Conservation (phyloP, 1,284 basidiomycete species). For the Moesziomyces parantarcticus region DNA sequence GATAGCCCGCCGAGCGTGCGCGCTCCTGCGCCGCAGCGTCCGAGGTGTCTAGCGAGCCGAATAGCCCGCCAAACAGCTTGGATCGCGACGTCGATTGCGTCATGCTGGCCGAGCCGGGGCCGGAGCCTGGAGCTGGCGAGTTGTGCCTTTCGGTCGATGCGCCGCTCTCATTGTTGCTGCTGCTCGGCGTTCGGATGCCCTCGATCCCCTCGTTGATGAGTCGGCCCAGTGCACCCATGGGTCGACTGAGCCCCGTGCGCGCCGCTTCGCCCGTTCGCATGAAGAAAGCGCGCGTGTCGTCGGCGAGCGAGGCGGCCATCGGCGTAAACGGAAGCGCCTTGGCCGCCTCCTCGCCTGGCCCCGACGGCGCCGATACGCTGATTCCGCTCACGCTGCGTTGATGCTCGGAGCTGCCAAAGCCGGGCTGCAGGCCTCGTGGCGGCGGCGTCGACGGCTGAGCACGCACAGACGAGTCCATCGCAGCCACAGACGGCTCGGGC, state of each 20-base stretch:
- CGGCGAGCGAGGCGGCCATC: conserved; percentile 57
- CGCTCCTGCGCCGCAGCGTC: conserved; percentile 12
- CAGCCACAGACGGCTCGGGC: conserved; percentile 19
- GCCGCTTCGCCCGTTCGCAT: conserved; percentile 66
- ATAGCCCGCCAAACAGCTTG: conserved; percentile 43
- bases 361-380: conserved; percentile 47
- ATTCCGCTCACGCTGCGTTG: conserved; percentile 37
- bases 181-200: conserved; percentile 52
- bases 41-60: conserved; percentile 35
- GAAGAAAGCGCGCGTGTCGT: conserved; percentile 65
- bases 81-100: conserved; percentile 41
- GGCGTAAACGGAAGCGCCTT: conserved; percentile 46
- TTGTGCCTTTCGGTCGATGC: conserved; percentile 40
- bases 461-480: conserved; percentile 6
- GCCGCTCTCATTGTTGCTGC: conserved; percentile 42
- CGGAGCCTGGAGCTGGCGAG: conserved; percentile 24
- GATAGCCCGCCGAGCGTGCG: conserved; percentile 13
- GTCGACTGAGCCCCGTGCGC: conserved; percentile 55
- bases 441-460: conserved; percentile 28
- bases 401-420: conserved; percentile 18
- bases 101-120: conserved; percentile 7
- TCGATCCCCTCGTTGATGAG: conserved; percentile 65
- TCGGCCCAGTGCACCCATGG: conserved; percentile 62
- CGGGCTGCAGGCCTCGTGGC: conserved; percentile 19
- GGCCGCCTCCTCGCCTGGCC: conserved; percentile 52